phyloP scores from a whole-genome alignment of 2,329 filamentous ascomycete genomes.

The Botrytis squamosa region DNA sequence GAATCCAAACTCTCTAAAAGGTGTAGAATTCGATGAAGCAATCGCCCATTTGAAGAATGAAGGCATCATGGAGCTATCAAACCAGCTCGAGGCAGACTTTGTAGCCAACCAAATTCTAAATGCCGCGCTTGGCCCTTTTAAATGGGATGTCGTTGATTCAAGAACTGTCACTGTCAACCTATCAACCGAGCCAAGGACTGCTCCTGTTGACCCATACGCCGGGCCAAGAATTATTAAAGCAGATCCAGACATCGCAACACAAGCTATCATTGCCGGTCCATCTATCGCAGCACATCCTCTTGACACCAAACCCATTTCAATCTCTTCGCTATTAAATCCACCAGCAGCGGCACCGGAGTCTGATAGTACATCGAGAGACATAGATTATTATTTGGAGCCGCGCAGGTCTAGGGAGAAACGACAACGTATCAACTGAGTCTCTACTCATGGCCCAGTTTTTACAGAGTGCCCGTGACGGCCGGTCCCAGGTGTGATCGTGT shows the following conservation, averaged over 20 bases:
- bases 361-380: not conserved
- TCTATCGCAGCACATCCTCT: no score
- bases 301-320: not conserved
- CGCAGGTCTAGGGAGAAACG: not conserved
- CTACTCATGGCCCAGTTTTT: no score
- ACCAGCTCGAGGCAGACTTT: not conserved
- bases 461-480: not conserved
- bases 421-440: not conserved
- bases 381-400: not conserved
- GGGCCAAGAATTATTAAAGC: not conserved
- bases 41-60: not conserved
- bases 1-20: not conserved
- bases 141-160: conserved; percentile 2
- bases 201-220: not conserved
- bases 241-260: not conserved
- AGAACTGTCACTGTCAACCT: not conserved
- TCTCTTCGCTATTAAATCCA: not conserved
- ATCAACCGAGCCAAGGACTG: not conserved
- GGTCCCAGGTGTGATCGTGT: no score
- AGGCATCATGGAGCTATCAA: not conserved
- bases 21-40: not conserved
- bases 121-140: not conserved
- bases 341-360: not conserved
- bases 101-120: not conserved
- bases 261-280: not conserved